A percentile compares a stretch with the other conserved stretches of the same genome.
phyloP scores from a whole-genome alignment of 495 filamentous ascomycete species.

The Penicillium silybi region DNA sequence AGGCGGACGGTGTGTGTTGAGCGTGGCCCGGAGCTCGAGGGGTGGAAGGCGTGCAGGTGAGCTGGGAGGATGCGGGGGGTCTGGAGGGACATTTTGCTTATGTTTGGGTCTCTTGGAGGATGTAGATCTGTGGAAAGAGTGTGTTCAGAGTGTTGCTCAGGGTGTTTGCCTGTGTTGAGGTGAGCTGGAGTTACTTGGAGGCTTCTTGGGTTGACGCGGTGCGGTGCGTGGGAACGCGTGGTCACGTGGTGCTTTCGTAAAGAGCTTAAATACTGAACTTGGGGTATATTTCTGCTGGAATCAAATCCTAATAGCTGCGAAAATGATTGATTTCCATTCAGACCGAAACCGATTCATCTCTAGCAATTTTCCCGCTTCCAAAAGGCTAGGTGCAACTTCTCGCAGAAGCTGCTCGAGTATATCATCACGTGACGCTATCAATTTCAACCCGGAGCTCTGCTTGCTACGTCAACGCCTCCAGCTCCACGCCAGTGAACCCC shows the following conservation, averaged over 20 bases:
- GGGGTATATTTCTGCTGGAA: background rate
- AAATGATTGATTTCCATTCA: background rate
- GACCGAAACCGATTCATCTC: background rate
- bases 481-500: background rate
- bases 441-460: slow-evolving; percentile 11
- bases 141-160: background rate
- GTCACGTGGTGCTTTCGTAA: slow-evolving; percentile 18
- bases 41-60: slow-evolving; percentile 63
- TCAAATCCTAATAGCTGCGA: too few species aligned
- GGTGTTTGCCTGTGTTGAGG: background rate
- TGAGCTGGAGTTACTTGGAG: background rate
- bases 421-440: slow-evolving; percentile 15
- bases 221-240: slow-evolving; percentile 28
- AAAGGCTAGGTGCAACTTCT: background rate
- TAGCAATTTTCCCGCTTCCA: background rate
- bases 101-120: background rate
- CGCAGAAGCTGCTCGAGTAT: background rate
- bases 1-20: slow-evolving; percentile 70
- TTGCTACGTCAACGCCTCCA: slow-evolving; percentile 1
- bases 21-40: slow-evolving; percentile 29
- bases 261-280: background rate
- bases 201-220: slow-evolving; percentile 12
- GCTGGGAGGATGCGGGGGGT: slow-evolving; percentile 67
- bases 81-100: slow-evolving; percentile 46
- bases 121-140: background rate